These are phyloP conservation scores for Breynia disticha DNA, from an alignment of 441 rosid species.

Conservation along the genomic window DNA sequence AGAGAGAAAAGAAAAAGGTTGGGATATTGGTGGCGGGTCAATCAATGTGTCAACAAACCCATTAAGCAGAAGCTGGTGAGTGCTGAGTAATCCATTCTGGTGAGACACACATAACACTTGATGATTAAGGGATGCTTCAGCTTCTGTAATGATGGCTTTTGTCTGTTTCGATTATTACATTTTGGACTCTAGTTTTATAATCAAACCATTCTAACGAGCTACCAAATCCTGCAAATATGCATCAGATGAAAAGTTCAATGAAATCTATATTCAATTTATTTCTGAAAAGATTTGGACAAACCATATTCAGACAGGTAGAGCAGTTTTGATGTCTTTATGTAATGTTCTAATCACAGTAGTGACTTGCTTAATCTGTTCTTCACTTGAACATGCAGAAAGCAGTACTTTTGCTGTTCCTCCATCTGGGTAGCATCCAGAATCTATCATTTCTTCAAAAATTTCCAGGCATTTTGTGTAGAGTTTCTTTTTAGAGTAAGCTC, in stretches of 20 bases:
- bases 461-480: constrained; percentile 57
- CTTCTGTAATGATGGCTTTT: too few species aligned
- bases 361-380: constrained; percentile 72
- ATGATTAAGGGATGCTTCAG: too few species aligned
- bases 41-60: constrained; percentile 24
- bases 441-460: constrained; percentile 82
- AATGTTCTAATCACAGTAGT: constrained; percentile 63
- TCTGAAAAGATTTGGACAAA: not conserved
- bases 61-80: constrained; percentile 17
- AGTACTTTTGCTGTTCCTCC: constrained; percentile 87
- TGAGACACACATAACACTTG: too few species aligned
- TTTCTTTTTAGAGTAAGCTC: constrained; percentile 75
- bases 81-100: not conserved
- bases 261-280: too few species aligned
- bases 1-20: not conserved
- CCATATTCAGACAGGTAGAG: constrained; percentile 25
- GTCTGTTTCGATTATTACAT: too few species aligned
- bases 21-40: constrained; percentile 13
- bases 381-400: constrained; percentile 62
- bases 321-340: constrained; percentile 40
- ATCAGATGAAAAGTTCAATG: too few species aligned
- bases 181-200: too few species aligned
- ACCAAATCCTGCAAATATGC: too few species aligned
- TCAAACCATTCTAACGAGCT: too few species aligned
- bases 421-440: constrained; percentile 71